Percentiles rank a stretch among this genome's conserved stretches.
Evolutionary conservation across 352 stramenopile species (phyloP).

Genomic region (Phytophthora sojae): DNA sequence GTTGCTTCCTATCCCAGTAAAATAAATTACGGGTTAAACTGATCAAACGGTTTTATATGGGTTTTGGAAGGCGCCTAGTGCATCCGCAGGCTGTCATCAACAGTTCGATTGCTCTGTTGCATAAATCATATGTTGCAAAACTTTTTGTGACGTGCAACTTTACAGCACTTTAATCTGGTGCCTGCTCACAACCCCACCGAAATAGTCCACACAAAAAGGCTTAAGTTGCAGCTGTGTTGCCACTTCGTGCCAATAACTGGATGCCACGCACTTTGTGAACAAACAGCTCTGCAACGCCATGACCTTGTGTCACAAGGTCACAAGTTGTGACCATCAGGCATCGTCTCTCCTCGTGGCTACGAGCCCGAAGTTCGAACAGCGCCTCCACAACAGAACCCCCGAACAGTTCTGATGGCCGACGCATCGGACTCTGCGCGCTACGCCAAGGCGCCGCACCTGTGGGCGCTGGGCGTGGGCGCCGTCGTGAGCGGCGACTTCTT

Average conservation of each 20-base stretch:
- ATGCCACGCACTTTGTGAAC: constrained; percentile 18
- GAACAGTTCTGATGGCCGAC: constrained; percentile 10
- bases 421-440: constrained; percentile 36
- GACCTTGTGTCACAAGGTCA: constrained; percentile 5
- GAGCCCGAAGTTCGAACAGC: neutral
- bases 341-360: neutral
- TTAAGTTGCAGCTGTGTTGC: neutral
- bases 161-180: neutral
- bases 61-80: too few species aligned
- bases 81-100: neutral
- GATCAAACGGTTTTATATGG: too few species aligned
- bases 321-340: too few species aligned
- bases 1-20: too few species aligned
- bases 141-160: neutral
- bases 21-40: too few species aligned
- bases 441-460: constrained; percentile 66
- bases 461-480: constrained; percentile 61
- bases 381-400: neutral
- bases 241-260: constrained; percentile 12
- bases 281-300: neutral
- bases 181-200: neutral
- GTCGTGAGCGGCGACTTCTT: constrained; percentile 63
- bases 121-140: neutral
- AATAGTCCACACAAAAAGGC: neutral
- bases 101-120: neutral